Evolutionary conservation across 1,284 basidiomycete species (phyloP).

Genomic region (Thecaphora thlaspeos): DNA sequence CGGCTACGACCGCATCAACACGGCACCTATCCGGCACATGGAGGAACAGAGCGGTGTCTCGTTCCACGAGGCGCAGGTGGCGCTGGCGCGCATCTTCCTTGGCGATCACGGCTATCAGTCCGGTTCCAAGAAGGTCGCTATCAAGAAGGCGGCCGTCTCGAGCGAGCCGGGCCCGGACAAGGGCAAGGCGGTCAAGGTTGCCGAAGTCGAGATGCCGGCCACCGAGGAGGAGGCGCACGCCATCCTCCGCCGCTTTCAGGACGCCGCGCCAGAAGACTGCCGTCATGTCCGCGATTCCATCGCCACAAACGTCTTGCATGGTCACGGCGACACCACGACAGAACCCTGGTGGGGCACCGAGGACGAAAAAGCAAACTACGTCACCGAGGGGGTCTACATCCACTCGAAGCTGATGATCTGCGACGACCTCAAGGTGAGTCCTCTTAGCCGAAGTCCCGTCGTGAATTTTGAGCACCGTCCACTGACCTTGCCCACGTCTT

Average conservation of each 20-base stretch:
- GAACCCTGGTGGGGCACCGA: conserved; percentile 80
- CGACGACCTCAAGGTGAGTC: conserved; percentile 9
- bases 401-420: conserved; percentile 24
- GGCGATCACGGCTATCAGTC: conserved; percentile 63
- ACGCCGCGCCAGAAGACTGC: conserved; percentile 23
- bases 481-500: too few species aligned
- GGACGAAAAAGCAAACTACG: conserved; percentile 73
- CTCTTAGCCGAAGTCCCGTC: background rate
- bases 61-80: conserved; percentile 82
- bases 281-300: conserved; percentile 69
- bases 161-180: conserved; percentile 11
- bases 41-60: conserved; percentile 70
- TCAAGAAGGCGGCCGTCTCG: conserved; percentile 24
- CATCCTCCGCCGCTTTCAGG: conserved; percentile 14
- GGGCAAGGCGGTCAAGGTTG: conserved; percentile 11
- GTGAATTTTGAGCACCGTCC: too few species aligned
- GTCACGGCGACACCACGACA: conserved; percentile 49
- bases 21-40: conserved; percentile 63
- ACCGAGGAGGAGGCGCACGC: conserved; percentile 44
- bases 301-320: conserved; percentile 9
- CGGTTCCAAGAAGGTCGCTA: conserved; percentile 29
- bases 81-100: conserved; percentile 78
- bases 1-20: conserved; percentile 79
- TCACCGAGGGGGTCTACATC: conserved; percentile 43
- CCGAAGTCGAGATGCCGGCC: conserved; percentile 36